Base-by-base conservation (phyloP, 1,139 yeast species). In the Lodderomyces margitis region DNA sequence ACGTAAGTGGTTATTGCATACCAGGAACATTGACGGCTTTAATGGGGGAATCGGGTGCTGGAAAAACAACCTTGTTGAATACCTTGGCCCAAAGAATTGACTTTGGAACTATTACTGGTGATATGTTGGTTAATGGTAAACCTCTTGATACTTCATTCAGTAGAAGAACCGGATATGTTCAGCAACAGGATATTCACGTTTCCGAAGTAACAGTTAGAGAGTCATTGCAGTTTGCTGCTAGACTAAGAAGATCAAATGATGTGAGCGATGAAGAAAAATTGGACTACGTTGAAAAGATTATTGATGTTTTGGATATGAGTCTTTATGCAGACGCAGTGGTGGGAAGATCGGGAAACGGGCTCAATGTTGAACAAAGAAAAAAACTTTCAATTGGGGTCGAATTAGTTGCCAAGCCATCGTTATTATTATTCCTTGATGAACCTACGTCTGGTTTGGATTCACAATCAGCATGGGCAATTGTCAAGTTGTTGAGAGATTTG, bases 381-480 rank as follows among this genome's bases (percentile, higher is more conserved):
- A 78, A 79, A 56, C 61, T 81, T 48, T 77, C 86, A 19, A 81
- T 82, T 61, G 88, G 95, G 51, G 94, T 88, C 44, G 96, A 88
- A 57, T 68, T 88, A 45, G 94, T 88, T 35, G 95, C 96, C 20
- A 87, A 85, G 59, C 96, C 96, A 4, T 82, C 83, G 50, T 70
- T 88, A 44, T 68, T 88, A 47, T 68, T 88, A 43, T 88, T 88
- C 64, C 74, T 88, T 56, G 96, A 88, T 66, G 96, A 88, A 61
- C 96, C 96, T 8, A 88, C 96, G 17, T 87, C 96, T 5, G 96
- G 96, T 57, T 72, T 88, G 51, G 96, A 88, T 59, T 87, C 96
- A 19, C 95, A 87, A 64, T 84, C 95, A 43, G 95, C 96, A 7
- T 86, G 95, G 95, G 80, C 92, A 17, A 80, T 85, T 54, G 81